Percentiles rank a stretch among this genome's conserved stretches.
Conservation (phyloP, 768 basidiomycete species). For the Ramaria rubella region DNA sequence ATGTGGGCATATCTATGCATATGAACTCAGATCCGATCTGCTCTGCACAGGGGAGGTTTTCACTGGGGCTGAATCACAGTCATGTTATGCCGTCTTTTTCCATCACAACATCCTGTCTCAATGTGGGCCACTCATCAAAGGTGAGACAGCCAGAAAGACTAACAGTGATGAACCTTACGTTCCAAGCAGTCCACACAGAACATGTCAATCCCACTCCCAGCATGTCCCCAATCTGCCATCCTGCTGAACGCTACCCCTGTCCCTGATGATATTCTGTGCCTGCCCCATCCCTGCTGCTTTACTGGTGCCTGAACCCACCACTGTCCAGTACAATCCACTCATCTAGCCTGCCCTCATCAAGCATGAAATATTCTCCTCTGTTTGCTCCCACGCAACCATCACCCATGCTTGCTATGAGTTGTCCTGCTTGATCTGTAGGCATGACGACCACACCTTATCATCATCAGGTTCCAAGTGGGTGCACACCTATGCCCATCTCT, state of each 20-base stretch:
- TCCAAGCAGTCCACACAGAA: no score
- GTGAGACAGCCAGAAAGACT: no score
- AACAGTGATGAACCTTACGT: no score
- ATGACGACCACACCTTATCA: constrained; percentile 77
- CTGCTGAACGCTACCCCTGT: background rate
- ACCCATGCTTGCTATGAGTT: constrained; percentile 71
- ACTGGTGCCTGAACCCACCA: background rate
- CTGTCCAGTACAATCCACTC: constrained; percentile 82
- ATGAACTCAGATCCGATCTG: no score
- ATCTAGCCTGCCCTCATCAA: constrained; percentile 87
- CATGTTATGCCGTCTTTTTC: no score
- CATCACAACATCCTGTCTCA: no score
- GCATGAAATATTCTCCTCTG: constrained; percentile 74
- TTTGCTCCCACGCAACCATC: constrained; percentile 65
- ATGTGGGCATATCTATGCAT: no score
- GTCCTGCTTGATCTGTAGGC: constrained; percentile 73
- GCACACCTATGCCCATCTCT: constrained; percentile 67
- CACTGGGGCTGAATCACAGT: no score
- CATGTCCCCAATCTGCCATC: background rate
- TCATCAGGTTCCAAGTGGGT: constrained; percentile 88
- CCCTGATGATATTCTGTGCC: background rate
- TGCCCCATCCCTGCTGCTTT: background rate
- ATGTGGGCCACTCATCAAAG: no score
- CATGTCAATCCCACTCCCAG: constrained; percentile 10
- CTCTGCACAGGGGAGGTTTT: no score